Conservation (phyloP, 192 early-diverging fungal genomes). For the Radiomyces spectabilis region DNA sequence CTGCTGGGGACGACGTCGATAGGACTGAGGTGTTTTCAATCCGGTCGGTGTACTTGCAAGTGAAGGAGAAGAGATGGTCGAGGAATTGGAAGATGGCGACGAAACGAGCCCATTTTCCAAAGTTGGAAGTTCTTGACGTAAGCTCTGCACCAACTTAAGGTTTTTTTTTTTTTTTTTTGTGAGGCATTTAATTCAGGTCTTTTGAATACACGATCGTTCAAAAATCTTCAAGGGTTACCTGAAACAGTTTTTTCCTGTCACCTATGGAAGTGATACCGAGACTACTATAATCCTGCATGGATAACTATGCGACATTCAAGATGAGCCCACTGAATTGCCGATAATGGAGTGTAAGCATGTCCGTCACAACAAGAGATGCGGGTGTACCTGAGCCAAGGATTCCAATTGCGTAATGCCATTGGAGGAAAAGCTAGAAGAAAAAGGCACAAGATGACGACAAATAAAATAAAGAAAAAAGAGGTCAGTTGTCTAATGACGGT, state of each 20-base stretch:
- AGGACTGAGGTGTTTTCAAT: slow-evolving; percentile 1
- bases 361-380: too few species aligned
- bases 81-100: slow-evolving; percentile 32
- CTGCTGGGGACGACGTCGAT: background rate
- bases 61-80: background rate
- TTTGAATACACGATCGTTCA: too few species aligned
- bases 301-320: too few species aligned
- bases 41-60: too few species aligned
- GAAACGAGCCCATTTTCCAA: slow-evolving; percentile 19
- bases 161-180: background rate
- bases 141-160: slow-evolving; percentile 28
- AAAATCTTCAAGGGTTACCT: slow-evolving; percentile 17
- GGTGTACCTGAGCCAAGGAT: slow-evolving; percentile 46
- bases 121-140: slow-evolving; percentile 30
- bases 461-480: background rate
- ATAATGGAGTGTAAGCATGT: too few species aligned
- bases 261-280: slow-evolving; percentile 52
- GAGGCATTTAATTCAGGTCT: too few species aligned
- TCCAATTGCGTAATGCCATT: slow-evolving; percentile 54
- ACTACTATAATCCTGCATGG: slow-evolving; percentile 68
- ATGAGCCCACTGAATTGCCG: too few species aligned
- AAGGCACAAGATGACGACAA: background rate
- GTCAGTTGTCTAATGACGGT: too few species aligned
- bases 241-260: slow-evolving; percentile 50
- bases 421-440: slow-evolving; percentile 45